Evolutionary conservation across 1,284 basidiomycete species (phyloP), one percentile per base, ranked within the genome.

Genomic region (Ceratobasidium sp.): DNA sequence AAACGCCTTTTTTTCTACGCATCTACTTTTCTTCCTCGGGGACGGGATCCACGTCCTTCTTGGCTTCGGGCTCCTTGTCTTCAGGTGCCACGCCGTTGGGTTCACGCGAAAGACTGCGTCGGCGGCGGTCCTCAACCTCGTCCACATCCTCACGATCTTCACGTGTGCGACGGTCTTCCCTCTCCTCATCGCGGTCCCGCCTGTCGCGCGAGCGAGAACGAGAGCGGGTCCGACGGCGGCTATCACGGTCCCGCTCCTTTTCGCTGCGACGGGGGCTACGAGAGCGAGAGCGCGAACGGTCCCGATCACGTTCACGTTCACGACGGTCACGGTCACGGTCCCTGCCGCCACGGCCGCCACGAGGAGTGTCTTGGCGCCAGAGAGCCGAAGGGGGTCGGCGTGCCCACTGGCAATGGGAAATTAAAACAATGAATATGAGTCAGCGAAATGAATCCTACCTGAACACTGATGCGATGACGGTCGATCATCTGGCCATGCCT

Each of bases 401-500:
- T 68, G 93, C 93, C 93, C 93, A 95, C 90, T 95, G 75, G 13
- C 13, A 15, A 25, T 22, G 60, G 47, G 27, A 43, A 20, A 10
- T n/a, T 64, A 38, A 47, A 58, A 68, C 47, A 54, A 45, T 67
- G 13, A 52, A 35, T 10, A 57, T 17, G 29, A 53, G 34, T 49
- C 12, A 20, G 42, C 58, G 47, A 17, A 22, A 17, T 8, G 62
- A 13, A 31, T 75, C 83, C 58, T 71, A 88, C 90, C 82, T 92
- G 90, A 74, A 94, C 91, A 76, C 91, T 89, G 78, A 94, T 79
- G 31, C 91, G 87, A 67, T 85, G 84, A 27, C 92, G 92, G 78
- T 95, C 92, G 76, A 95, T 92, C 76, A 85, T 80, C 73, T 90
- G 83, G 68, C 91, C 91, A 78, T 94, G 92, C 92, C 93, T 94